A percentile compares a stretch with the other conserved stretches of the same genome.
These are phyloP conservation scores for Cynanchum wilfordii DNA, from an alignment of 257 asterid species.

Conservation along the genomic window DNA sequence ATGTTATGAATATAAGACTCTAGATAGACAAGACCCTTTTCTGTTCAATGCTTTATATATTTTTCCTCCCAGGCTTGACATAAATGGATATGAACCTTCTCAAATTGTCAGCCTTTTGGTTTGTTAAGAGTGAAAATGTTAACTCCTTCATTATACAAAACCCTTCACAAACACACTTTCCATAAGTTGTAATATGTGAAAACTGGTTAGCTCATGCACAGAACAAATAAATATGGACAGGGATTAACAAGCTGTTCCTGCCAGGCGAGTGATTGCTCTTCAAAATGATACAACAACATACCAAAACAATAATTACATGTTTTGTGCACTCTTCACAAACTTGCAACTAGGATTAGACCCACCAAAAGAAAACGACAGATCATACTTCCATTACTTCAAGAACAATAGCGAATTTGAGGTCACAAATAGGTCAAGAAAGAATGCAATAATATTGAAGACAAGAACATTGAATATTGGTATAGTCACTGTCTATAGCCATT, in stretches of 20 bases:
- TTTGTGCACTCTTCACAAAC: not conserved
- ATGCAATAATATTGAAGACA: not conserved
- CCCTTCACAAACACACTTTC: not conserved
- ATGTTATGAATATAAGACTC: not conserved
- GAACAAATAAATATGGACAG: not conserved
- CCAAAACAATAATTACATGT: not conserved
- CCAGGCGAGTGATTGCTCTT: not conserved
- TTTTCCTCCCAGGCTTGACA: too few relatives aligned
- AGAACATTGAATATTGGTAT: not conserved
- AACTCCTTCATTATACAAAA: not conserved
- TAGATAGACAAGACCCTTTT: not conserved
- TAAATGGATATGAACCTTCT: not conserved
- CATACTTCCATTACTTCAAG: not conserved
- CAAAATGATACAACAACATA: not conserved
- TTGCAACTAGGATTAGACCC: not conserved
- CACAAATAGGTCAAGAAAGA: not conserved
- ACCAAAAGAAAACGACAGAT: not conserved
- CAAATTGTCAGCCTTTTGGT: not conserved
- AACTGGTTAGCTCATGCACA: not conserved
- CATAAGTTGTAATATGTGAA: not conserved
- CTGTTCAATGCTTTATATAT: not conserved
- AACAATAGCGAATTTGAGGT: not conserved
- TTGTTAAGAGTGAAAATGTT: not conserved
- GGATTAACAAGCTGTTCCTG: not conserved
- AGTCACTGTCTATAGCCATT: not conserved